Evolutionary conservation across 139 green algal genomes (phyloP).

Genomic region (Pleodorina starrii): DNA sequence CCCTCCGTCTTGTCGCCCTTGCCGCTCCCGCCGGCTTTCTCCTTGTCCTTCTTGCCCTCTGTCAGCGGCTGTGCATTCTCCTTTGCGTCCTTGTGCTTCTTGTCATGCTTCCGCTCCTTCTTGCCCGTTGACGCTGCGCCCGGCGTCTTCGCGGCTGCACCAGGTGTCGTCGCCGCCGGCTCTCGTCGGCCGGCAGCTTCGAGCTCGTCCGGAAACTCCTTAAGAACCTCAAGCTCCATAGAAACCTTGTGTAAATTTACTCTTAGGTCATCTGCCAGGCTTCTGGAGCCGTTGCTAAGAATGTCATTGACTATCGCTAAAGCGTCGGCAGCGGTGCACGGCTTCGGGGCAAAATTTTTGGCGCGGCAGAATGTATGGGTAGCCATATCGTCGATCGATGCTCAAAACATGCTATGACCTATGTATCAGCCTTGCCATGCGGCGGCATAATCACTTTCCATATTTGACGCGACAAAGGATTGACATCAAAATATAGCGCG

Average conservation of each 20-base stretch:
- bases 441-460: too few relatives aligned
- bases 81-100: background rate
- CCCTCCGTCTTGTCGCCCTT: background rate
- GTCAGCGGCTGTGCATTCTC: background rate
- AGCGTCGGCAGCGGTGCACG: background rate
- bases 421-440: too few relatives aligned
- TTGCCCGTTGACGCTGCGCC: background rate
- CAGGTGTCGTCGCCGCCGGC: background rate
- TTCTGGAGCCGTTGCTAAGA: background rate
- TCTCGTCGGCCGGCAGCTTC: background rate
- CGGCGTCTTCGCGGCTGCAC: background rate
- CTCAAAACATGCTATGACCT: too few relatives aligned
- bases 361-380: slow-evolving; percentile 27
- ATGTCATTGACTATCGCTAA: slow-evolving; percentile 6
- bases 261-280: background rate
- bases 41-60: background rate
- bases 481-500: too few relatives aligned
- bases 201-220: background rate
- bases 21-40: background rate
- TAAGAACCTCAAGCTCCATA: background rate
- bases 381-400: too few relatives aligned
- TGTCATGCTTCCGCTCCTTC: background rate
- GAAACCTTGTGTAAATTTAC: background rate
- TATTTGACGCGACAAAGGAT: too few relatives aligned
- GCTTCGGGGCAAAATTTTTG: background rate